A percentile compares a stretch with the other conserved stretches of the same genome.
phyloP scores from a whole-genome alignment of 2,329 filamentous ascomycete species.

The Tolypocladium cylindrosporum region DNA sequence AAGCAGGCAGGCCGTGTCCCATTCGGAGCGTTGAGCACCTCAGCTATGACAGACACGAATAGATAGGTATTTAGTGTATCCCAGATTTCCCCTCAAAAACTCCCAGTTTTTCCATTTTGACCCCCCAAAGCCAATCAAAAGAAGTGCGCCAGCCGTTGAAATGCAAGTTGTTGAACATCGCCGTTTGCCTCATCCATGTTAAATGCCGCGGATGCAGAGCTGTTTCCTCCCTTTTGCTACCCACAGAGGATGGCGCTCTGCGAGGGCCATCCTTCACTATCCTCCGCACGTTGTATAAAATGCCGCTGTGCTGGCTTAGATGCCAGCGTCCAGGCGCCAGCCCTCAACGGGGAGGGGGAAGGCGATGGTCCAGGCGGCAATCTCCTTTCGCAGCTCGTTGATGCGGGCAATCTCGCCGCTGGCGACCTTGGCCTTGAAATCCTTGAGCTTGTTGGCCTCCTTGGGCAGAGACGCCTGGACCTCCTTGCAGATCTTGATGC shows the following conservation, averaged over 20 bases:
- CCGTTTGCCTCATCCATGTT: slow-evolving; percentile 12
- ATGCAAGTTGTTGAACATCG: slow-evolving; percentile 17
- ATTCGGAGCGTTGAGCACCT: slow-evolving; percentile 9
- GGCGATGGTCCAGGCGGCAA: slow-evolving; percentile 71
- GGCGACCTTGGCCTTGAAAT: slow-evolving; percentile 92
- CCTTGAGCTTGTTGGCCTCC: slow-evolving; percentile 98
- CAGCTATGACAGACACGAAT: slow-evolving; percentile 1
- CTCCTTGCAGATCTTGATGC: slow-evolving; percentile 83
- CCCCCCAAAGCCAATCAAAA: background rate
- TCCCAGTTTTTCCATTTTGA: slow-evolving; percentile 3
- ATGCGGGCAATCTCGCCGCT: slow-evolving; percentile 72
- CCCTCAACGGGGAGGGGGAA: slow-evolving; percentile 89
- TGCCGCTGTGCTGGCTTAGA: slow-evolving; percentile 28
- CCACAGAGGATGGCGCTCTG: background rate
- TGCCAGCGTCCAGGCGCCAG: slow-evolving; percentile 51
- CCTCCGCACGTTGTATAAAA: background rate
- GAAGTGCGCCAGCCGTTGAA: slow-evolving; percentile 11
- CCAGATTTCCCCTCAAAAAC: slow-evolving; percentile 6
- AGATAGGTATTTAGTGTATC: slow-evolving; percentile 1
- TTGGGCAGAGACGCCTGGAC: slow-evolving; percentile 80
- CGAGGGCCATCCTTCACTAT: background rate
- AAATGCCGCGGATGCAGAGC: slow-evolving; percentile 8
- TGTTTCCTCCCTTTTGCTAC: slow-evolving; percentile 2
- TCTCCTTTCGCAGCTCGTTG: slow-evolving; percentile 78
- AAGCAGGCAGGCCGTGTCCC: slow-evolving; percentile 3